Base-by-base conservation (phyloP, 306 rosid genomes). In the Gillenia trifoliata region DNA sequence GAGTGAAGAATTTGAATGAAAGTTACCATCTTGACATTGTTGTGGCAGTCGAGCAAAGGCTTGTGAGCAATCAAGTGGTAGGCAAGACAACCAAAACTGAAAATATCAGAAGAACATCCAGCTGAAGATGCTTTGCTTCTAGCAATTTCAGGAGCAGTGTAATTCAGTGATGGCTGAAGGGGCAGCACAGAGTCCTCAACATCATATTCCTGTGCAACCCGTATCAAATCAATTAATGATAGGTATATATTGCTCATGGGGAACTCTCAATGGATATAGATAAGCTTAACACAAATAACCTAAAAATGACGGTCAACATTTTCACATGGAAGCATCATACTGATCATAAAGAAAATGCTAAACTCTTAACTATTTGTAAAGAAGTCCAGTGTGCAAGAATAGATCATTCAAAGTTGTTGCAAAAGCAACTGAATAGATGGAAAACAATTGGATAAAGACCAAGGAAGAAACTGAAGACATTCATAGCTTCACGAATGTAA, bases 71-170 rank as follows among this genome's bases (percentile, higher is more conserved):
- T 83, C 85, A 92, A 90, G 87, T 88, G 99, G 86, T 92, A 92
- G 71, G 93, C 93, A 80, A 95, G 89, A 77, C 99, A 95, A 70
- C 96, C 99, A 84, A 90, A 89, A 84, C 99, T 95, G 90, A 95
- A 95, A 77, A 92, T 80, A 88, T 95, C 99, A 78, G 98, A 89
- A 57, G 84, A 78, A 49, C 89, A 77, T 75, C 97, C 93, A 68
- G 77, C 85, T 3, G 88, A 79, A 68, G 92, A 74, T 30, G 65
- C 70, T 71, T 78, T 86, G 80, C 85, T 95, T 78, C 85, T 84
- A 74, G 91, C 97, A 84, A 92, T 74, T 85, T 92, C 99, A 71
- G 99, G 99, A 86, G 99, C 99, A 38, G 92, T 84, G 85, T 95
- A 95, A 80, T 92, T 86, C 74, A 95, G 85, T 3, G 97, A 87